These are phyloP conservation scores for Hymenoscyphus scutula DNA, from an alignment of 2,329 filamentous ascomycete species.

Conservation along the genomic window DNA sequence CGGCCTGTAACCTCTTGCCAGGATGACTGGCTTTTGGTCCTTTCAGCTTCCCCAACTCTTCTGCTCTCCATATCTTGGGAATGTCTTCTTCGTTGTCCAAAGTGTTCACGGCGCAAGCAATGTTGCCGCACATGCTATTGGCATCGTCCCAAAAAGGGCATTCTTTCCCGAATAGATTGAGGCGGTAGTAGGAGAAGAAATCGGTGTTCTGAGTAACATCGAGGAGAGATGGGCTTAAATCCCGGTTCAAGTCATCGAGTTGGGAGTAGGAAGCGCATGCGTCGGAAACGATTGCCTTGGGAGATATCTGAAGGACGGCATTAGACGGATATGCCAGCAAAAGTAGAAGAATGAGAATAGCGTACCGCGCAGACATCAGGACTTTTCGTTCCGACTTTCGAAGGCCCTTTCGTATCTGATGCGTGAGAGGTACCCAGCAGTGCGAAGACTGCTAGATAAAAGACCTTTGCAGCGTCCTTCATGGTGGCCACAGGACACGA, in stretches of 20 bases:
- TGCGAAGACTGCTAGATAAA: constrained; percentile 62
- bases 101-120: constrained; percentile 92
- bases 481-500: constrained; percentile 38
- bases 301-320: constrained; percentile 66
- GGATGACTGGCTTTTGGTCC: constrained; percentile 91
- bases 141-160: constrained; percentile 97
- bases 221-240: constrained; percentile 72
- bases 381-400: constrained; percentile 39
- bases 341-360: constrained; percentile 27
- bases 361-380: constrained; percentile 41
- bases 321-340: constrained; percentile 35
- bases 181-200: constrained; percentile 96
- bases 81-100: constrained; percentile 95
- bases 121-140: constrained; percentile 92
- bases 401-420: constrained; percentile 32
- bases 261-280: constrained; percentile 92
- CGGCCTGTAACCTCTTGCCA: constrained; percentile 67
- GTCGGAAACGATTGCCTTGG: constrained; percentile 84
- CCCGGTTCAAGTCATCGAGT: constrained; percentile 78
- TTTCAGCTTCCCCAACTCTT: constrained; percentile 87
- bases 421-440: constrained; percentile 51
- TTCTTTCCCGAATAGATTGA: constrained; percentile 90
- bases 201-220: constrained; percentile 85
- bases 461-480: constrained; percentile 52
- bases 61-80: constrained; percentile 84